Conservation (phyloP, 1,284 basidiomycete species). For the Naganishia cerealis region DNA sequence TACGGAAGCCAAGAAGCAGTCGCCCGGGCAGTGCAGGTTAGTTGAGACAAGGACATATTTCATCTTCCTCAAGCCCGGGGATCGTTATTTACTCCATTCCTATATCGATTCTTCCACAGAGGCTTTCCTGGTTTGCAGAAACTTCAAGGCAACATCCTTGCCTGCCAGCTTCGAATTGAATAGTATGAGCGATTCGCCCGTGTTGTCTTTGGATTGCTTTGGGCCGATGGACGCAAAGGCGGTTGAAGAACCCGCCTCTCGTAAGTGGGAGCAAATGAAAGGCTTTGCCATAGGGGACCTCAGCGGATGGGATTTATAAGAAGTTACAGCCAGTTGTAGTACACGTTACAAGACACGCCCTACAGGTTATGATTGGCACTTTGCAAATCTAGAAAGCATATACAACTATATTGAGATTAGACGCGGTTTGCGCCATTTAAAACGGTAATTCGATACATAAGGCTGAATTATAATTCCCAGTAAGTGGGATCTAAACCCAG, state of each 20-base stretch:
- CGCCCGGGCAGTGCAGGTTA: slow-evolving; percentile 53
- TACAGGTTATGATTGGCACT: background rate
- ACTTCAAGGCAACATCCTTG: slow-evolving; percentile 53
- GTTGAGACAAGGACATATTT: slow-evolving; percentile 26
- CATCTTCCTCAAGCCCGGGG: background rate
- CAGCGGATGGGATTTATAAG: slow-evolving; percentile 22
- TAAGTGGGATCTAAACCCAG: slow-evolving; percentile 15
- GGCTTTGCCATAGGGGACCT: slow-evolving; percentile 31
- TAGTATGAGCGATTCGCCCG: slow-evolving; percentile 12
- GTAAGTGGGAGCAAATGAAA: slow-evolving; percentile 32
- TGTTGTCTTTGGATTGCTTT: slow-evolving; percentile 32
- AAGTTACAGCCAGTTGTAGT: background rate
- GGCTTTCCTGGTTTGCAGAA: slow-evolving; percentile 60
- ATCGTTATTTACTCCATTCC: background rate
- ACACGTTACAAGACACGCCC: slow-evolving; percentile 3
- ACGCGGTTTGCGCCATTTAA: background rate
- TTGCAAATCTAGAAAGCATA: background rate
- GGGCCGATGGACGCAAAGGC: background rate
- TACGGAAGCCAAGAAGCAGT: slow-evolving; percentile 54
- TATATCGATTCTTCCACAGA: slow-evolving; percentile 45
- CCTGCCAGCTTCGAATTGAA: slow-evolving; percentile 36
- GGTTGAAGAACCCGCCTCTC: background rate
- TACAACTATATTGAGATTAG: background rate
- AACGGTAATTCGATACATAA: background rate
- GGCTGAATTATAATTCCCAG: slow-evolving; percentile 8